Base-by-base conservation (phyloP, 352 stramenopile species). In the Globisporangium paddicum region DNA sequence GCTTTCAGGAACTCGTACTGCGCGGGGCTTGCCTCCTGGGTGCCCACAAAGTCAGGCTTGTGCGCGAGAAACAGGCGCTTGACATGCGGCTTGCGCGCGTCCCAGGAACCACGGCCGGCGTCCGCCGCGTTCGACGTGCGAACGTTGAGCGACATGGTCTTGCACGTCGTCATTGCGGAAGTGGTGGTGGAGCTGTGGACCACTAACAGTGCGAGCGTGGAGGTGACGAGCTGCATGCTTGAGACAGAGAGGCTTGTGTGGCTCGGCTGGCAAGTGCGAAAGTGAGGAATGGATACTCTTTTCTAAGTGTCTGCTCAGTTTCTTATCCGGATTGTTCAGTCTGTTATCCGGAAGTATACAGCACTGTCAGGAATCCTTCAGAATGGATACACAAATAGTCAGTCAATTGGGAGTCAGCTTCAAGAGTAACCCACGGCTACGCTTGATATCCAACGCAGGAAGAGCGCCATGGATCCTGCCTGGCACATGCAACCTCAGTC, bases 81-180 rank as follows among this genome's bases (percentile, higher is more conserved):
- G 67, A 71, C 45, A 83, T 79, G 48, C 78, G 80, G 13, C 42
- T 60, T 60, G 25, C 77, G 71, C 2, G 69, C 77, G 19, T 76
- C 62, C 81, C 81, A 90, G 55, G 77, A 76, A 49, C 67, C 18
- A 45, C 65, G 18, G 56, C 66, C 6, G 16, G 21, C 21, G 32
- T 60, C 54, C 6, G 40, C 28, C 2, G 82, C 82, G 13, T 76
- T 62, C 26, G 78, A 89, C 10, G 79, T 92, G 64, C 80, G 82
- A 21, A 92, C 69, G 61, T 92, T 92, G 62, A 92, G 87, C 40
- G 76, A 82, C 80, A 89, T 77, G 28, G 78, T 41, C 28, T 50
- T 51, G 54, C 54, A 60, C 30, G 54, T 60, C 30, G 54, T 53
- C 21, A 34, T 37, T 3, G 45, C 42, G 14, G n/a, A 21, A 32